Conservation (phyloP, 78 protist species). For the Paratrimastix pyriformis region DNA sequence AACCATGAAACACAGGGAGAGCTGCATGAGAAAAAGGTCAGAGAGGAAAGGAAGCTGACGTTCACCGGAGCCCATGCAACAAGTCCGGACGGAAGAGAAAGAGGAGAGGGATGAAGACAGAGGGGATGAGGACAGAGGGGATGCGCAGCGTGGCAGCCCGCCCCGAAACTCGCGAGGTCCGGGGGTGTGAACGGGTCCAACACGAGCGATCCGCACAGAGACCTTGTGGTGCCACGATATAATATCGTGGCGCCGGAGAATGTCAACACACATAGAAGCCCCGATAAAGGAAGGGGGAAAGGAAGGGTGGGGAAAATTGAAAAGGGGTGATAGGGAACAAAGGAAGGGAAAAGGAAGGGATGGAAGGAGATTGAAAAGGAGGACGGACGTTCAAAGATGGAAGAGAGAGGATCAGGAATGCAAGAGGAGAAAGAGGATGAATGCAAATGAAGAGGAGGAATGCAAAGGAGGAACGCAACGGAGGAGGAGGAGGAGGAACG, state of each 20-base stretch:
- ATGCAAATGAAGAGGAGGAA: constrained; percentile 1
- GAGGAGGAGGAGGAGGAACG: not conserved
- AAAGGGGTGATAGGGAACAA: not conserved
- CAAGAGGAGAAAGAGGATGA: not conserved
- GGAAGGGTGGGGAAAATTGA: not conserved
- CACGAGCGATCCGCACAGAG: too few relatives aligned
- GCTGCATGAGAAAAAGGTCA: too few relatives aligned
- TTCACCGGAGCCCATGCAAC: too few relatives aligned
- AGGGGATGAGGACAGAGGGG: not conserved
- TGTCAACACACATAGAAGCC: not conserved
- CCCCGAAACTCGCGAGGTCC: not conserved
- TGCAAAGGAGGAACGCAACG: not conserved
- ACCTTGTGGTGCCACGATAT: too few relatives aligned
- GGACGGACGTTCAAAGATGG: not conserved
- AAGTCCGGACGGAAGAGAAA: too few relatives aligned
- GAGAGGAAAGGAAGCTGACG: too few relatives aligned
- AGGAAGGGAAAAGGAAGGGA: not conserved
- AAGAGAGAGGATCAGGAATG: not conserved
- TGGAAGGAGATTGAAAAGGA: not conserved
- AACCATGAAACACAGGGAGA: too few relatives aligned
- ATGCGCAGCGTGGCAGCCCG: not conserved
- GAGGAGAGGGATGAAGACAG: too few relatives aligned
- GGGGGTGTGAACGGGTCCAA: not conserved
- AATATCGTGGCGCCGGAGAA: constrained; percentile 1
- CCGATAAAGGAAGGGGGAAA: not conserved